Evolutionary conservation across 305 asterid species (phyloP), one percentile per base, ranked within the genome.

Genomic region (Fraxinus velutina): DNA sequence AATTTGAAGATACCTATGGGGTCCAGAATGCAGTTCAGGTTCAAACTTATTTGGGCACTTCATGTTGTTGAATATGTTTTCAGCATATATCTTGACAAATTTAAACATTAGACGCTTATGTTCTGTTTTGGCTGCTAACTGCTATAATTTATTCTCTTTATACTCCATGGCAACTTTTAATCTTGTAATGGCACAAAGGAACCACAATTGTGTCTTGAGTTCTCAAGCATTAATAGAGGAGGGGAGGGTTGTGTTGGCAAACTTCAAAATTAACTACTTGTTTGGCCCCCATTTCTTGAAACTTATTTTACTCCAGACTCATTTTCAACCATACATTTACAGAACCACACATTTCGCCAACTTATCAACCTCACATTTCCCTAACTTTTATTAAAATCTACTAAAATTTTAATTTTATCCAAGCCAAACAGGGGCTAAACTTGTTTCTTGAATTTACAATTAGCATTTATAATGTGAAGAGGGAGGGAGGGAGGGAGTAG

Each of bases 21-120:
- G 99, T 96, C 86, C 98, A 93, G 83, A 93, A 94, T 86, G 99
- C 99, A 5, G 89, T 94, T 73, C 88, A 96, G 98, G 99, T 96
- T 83, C 84, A 89, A 70, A 21, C 78, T 73, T 74, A 42, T 57
- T n/a, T 66, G 37, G 12, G 76, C 66, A 71, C 71, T 52, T 76
- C 8, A 15, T 29, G 21, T 68, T 3, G 13, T 70, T 29, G 42
- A 70, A 15, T 44, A 52, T 30, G 29, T 70, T 70, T 70, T 32
- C 12, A 30, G 42, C 17, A 70, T 5, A 70, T 12, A 68, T 64
- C 19, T 30, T 70, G 42, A 70, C 42, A 30, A 70, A 70, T 70
- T 30, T 29, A 13, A 70, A 70, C 15, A 70, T 70, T 15, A 68
- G 2, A 24, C 6, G 34, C 72, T 66, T 5, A 13, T 68, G 74